phyloP scores from a whole-genome alignment of 352 stramenopile species.

The Lagenidium giganteum region DNA sequence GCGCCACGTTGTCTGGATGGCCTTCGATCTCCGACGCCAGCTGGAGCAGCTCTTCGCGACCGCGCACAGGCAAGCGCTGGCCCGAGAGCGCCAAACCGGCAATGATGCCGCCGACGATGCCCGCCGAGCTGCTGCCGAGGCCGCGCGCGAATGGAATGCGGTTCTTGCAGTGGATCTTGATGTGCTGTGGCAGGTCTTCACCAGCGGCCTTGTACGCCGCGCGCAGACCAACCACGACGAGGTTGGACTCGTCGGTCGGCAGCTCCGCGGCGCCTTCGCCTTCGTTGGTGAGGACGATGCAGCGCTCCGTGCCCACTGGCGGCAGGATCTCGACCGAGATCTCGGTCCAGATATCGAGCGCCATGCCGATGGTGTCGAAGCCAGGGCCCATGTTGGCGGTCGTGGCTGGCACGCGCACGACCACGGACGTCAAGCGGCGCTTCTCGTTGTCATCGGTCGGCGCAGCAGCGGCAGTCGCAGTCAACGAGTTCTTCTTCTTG shows the following conservation, averaged over 20 bases:
- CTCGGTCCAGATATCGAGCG: constrained; percentile 99
- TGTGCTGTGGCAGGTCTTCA: constrained; percentile 88
- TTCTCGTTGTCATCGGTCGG: constrained; percentile 29
- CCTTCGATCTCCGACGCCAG: constrained; percentile 97
- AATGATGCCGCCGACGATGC: constrained; percentile 99
- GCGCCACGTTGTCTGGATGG: constrained; percentile 99
- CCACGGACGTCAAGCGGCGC: constrained; percentile 80
- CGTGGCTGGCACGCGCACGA: constrained; percentile 97
- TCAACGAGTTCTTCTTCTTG: not conserved
- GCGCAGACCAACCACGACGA: constrained; percentile 92
- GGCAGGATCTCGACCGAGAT: constrained; percentile 91
- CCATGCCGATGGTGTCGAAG: constrained; percentile 98
- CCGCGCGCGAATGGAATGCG: constrained; percentile 96
- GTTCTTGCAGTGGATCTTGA: constrained; percentile 98
- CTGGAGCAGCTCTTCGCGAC: constrained; percentile 95
- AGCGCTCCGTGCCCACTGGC: constrained; percentile 32
- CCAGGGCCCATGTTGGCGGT: constrained; percentile 98
- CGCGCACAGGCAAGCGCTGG: constrained; percentile 86
- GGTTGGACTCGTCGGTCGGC: constrained; percentile 87
- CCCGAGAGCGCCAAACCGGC: constrained; percentile 96
- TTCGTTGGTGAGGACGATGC: constrained; percentile 95
- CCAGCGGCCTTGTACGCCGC: constrained; percentile 94
- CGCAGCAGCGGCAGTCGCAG: not conserved
- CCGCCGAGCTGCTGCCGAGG: constrained; percentile 95
- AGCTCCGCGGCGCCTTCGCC: constrained; percentile 94